These are phyloP conservation scores for Delphinella strobiligena DNA, from an alignment of 2,329 filamentous ascomycete genomes.

Conservation along the genomic window DNA sequence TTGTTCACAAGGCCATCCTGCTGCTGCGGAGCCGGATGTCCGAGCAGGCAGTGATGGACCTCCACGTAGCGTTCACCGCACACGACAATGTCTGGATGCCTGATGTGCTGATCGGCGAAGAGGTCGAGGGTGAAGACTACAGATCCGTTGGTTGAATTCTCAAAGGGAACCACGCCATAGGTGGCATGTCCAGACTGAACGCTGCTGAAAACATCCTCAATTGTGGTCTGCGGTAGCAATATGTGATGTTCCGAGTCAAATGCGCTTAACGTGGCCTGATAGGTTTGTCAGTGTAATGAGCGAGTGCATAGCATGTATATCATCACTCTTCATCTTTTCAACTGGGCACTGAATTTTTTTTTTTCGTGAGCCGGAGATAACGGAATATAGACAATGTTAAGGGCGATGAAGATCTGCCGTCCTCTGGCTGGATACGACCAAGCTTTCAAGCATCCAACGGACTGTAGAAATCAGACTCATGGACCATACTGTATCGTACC, in stretches of 20 bases:
- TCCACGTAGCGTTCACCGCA: slow-evolving; percentile 76
- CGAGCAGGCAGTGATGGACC: slow-evolving; percentile 80
- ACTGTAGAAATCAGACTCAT: no score
- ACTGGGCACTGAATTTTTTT: background rate
- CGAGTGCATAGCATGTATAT: no score
- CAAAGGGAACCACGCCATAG: slow-evolving; percentile 81
- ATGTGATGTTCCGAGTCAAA: slow-evolving; percentile 10
- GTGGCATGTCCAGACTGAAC: slow-evolving; percentile 55
- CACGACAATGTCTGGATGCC: slow-evolving; percentile 59
- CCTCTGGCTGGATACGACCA: no score
- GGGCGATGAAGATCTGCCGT: no score
- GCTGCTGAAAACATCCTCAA: slow-evolving; percentile 62
- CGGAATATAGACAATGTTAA: no score
- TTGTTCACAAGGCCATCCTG: no score
- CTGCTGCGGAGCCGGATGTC: slow-evolving; percentile 21
- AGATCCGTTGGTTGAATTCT: slow-evolving; percentile 90
- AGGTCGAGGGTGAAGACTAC: slow-evolving; percentile 85
- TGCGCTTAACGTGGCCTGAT: slow-evolving; percentile 38
- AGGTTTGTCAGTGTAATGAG: no score
- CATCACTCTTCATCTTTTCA: no score
- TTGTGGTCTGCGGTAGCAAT: slow-evolving; percentile 32
- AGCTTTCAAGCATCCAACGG: no score
- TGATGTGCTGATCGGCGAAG: slow-evolving; percentile 59
- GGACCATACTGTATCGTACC: slow-evolving; percentile 34
- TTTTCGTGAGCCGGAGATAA: no score